Conservation (phyloP, 2,329 filamentous ascomycete genomes). For the Tympanopsis confertula region DNA sequence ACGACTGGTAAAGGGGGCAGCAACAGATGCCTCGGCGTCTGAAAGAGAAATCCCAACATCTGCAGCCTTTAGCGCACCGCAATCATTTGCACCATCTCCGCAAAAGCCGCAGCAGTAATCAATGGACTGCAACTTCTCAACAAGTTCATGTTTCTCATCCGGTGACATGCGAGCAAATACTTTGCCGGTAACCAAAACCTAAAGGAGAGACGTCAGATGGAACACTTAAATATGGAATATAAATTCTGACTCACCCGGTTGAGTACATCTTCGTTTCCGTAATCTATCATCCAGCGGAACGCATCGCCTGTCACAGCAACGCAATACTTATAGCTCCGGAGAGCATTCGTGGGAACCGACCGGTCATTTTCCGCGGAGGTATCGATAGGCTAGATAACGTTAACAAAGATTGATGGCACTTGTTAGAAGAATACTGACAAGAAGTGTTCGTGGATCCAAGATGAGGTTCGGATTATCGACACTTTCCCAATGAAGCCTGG, state of each 20-base stretch:
- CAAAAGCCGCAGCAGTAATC: conserved; percentile 95
- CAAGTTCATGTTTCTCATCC: conserved; percentile 94
- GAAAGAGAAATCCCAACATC: conserved; percentile 96
- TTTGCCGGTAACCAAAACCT: conserved; percentile 84
- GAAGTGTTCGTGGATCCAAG: conserved; percentile 68
- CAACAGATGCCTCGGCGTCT: conserved; percentile 92
- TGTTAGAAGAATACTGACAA: conserved; percentile 34
- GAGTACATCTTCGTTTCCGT: conserved; percentile 68
- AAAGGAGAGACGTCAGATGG: background rate
- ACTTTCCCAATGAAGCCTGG: conserved; percentile 81
- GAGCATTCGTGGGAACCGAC: conserved; percentile 75
- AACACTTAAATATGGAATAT: background rate
- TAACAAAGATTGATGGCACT: too few relatives aligned
- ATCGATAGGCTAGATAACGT: conserved; percentile 47
- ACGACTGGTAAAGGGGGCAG: conserved; percentile 91
- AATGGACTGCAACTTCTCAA: conserved; percentile 92
- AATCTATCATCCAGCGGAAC: conserved; percentile 94
- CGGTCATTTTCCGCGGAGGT: conserved; percentile 62
- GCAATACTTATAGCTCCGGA: conserved; percentile 73
- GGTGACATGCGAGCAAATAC: conserved; percentile 98
- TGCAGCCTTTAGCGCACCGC: conserved; percentile 88
- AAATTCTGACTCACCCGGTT: conserved; percentile 39
- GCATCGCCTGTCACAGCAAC: conserved; percentile 85
- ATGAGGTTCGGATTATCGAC: conserved; percentile 75
- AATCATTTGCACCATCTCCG: conserved; percentile 94